These are phyloP conservation scores for Cutaneotrichosporon cutaneum DNA, from an alignment of 1,284 basidiomycete species.

Conservation along the genomic window DNA sequence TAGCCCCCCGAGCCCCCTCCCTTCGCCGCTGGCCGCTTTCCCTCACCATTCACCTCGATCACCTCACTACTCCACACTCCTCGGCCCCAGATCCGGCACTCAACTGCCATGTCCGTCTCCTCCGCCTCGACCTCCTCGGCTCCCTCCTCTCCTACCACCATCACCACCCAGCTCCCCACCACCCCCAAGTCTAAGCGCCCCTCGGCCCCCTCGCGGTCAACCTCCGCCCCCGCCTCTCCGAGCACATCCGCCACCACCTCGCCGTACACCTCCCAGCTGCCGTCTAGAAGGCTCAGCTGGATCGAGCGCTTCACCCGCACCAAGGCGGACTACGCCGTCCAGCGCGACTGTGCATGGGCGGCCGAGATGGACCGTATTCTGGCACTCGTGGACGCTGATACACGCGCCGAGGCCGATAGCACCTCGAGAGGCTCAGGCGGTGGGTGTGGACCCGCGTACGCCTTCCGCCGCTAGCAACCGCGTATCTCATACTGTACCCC, in stretches of 20 bases:
- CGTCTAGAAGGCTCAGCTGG: background rate
- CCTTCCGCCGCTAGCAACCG: background rate
- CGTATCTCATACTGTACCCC: no score
- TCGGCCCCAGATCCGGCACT: background rate
- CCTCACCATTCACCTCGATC: no score
- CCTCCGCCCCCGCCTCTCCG: background rate
- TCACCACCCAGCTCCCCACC: background rate
- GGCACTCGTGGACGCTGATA: conserved; percentile 7
- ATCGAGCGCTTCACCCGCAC: background rate
- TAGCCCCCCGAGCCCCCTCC: background rate
- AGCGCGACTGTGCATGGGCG: background rate
- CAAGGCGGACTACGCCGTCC: background rate
- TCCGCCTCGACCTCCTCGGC: background rate
- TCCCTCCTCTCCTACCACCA: background rate
- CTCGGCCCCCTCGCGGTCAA: background rate
- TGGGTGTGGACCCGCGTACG: background rate
- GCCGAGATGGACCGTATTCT: conserved; percentile 6
- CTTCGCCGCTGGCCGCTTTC: background rate
- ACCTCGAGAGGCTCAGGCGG: no score
- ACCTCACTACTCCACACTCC: no score
- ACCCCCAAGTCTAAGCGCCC: background rate
- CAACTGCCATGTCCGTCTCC: background rate
- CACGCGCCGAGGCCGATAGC: background rate
- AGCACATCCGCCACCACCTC: background rate
- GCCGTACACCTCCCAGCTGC: background rate